These are phyloP conservation scores for Uronychia setigera DNA, from an alignment of 73 alveolate species.

Conservation along the genomic window DNA sequence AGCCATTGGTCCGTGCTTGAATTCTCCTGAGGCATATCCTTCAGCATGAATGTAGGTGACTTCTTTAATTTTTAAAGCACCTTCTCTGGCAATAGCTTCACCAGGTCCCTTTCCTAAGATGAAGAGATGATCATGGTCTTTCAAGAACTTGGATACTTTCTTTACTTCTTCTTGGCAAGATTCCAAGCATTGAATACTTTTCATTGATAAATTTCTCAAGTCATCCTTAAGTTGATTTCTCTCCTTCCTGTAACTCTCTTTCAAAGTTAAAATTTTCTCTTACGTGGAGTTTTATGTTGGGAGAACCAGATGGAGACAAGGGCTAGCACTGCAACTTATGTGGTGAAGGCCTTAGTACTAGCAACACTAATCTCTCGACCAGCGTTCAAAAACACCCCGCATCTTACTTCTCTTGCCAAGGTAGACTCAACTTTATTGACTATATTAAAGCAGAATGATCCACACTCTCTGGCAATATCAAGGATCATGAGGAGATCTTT, in stretches of 20 bases:
- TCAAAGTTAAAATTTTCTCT: not conserved
- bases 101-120: constrained; percentile 91
- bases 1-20: constrained; percentile 83
- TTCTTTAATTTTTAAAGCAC: constrained; percentile 96
- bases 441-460: constrained; percentile 72
- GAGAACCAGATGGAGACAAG: constrained; percentile 75
- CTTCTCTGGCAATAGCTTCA: constrained; percentile 94
- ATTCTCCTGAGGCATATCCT: constrained; percentile 95
- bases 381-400: constrained; percentile 92
- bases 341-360: constrained; percentile 84
- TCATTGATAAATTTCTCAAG: constrained; percentile 24
- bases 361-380: constrained; percentile 96
- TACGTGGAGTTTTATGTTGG: constrained; percentile 17
- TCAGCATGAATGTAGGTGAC: constrained; percentile 95
- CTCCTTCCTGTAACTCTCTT: constrained; percentile 1
- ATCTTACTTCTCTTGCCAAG: constrained; percentile 77
- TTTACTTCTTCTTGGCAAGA: constrained; percentile 17
- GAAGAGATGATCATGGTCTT: constrained; percentile 59
- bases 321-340: constrained; percentile 69
- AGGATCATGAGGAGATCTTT: constrained; percentile 75
- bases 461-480: constrained; percentile 44
- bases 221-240: constrained; percentile 11
- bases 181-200: constrained; percentile 3
- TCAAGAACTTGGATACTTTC: constrained; percentile 57
- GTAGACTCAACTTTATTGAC: constrained; percentile 83